Percentiles rank a stretch among this genome's conserved stretches.
Conservation (phyloP, 352 stramenopile genomes). For the Discostella stelligera region DNA sequence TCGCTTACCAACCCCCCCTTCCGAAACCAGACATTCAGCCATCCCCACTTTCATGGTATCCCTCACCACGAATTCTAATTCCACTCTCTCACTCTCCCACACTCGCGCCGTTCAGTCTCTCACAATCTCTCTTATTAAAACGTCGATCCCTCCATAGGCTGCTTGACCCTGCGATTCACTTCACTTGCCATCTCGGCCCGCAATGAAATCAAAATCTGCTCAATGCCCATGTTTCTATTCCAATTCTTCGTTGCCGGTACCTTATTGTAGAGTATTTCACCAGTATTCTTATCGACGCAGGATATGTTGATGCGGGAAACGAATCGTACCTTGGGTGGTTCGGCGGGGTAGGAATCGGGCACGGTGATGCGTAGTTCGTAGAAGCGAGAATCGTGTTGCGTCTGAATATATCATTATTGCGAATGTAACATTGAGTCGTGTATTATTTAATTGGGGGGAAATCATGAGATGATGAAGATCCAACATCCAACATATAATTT, state of each 20-base stretch:
- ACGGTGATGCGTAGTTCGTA: conserved; percentile 89
- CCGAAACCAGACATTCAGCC: too few relatives aligned
- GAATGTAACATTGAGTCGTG: neutral
- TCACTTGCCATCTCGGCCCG: conserved; percentile 73
- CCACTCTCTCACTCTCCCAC: neutral
- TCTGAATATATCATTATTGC: conserved; percentile 76
- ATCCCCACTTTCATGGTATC: too few relatives aligned
- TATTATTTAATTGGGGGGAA: neutral
- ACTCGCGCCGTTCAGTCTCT: neutral
- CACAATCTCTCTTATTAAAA: conserved; percentile 51
- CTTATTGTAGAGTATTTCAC: conserved; percentile 67
- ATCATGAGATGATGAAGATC: too few relatives aligned
- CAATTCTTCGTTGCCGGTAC: conserved; percentile 74
- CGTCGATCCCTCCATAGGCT: conserved; percentile 70
- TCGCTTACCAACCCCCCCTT: too few relatives aligned
- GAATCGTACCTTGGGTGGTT: conserved; percentile 92
- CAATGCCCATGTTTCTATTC: conserved; percentile 82
- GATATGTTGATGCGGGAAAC: conserved; percentile 97
- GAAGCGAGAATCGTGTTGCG: conserved; percentile 92
- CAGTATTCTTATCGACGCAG: conserved; percentile 88
- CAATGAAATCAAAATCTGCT: conserved; percentile 74
- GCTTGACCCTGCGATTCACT: conserved; percentile 68
- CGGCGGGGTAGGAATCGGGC: conserved; percentile 88
- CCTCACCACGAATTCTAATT: neutral
- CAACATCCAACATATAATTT: too few relatives aligned